These are phyloP conservation scores for Solanum hybrid DNA, from an alignment of 305 asterid species.

Conservation along the genomic window DNA sequence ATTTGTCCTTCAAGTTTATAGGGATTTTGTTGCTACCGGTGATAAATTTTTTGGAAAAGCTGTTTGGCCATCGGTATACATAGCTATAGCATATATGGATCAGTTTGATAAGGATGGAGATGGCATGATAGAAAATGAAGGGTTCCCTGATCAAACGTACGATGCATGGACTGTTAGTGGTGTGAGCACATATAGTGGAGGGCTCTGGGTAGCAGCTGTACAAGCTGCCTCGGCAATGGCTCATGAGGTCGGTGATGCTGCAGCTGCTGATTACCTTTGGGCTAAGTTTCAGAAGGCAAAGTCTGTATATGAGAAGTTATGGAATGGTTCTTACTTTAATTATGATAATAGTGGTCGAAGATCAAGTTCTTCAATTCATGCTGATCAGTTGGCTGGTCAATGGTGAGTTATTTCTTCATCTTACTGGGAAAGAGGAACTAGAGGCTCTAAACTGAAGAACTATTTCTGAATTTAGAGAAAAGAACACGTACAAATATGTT, in stretches of 20 bases:
- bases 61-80: conserved; percentile 86
- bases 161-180: conserved; percentile 88
- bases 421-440: not conserved
- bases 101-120: conserved; percentile 93
- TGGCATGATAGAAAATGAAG: conserved; percentile 97
- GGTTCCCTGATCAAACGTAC: conserved; percentile 87
- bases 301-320: conserved; percentile 58
- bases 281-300: conserved; percentile 66
- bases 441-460: not conserved
- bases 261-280: conserved; percentile 73
- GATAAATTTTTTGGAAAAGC: conserved; percentile 55
- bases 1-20: conserved; percentile 80
- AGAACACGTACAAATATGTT: not conserved
- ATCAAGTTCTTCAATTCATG: conserved; percentile 72
- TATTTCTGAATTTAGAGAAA: not conserved
- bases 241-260: conserved; percentile 62
- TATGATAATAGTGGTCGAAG: conserved; percentile 65
- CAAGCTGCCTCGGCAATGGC: conserved; percentile 89
- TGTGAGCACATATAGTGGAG: conserved; percentile 89
- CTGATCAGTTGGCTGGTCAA: conserved; percentile 93
- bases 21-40: conserved; percentile 75
- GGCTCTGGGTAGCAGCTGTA: conserved; percentile 91
- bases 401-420: conserved; percentile 37
- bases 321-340: conserved; percentile 86
- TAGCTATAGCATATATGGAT: conserved; percentile 91